Conservation (phyloP, 2,329 filamentous ascomycete genomes). For the Diplodia mutila region DNA sequence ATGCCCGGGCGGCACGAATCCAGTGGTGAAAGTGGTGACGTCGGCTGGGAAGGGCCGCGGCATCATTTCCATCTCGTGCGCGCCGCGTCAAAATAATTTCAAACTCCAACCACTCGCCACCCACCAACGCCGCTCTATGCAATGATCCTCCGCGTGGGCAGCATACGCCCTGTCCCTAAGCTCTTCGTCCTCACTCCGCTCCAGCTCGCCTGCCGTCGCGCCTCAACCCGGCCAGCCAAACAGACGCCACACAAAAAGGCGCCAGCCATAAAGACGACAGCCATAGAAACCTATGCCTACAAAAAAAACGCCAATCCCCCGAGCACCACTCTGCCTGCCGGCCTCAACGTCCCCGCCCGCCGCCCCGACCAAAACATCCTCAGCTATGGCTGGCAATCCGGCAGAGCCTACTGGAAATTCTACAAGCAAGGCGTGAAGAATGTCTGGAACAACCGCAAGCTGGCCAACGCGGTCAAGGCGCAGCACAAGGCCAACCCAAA, state of each 20-base stretch:
- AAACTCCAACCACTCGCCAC: not conserved
- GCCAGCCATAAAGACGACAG: no score
- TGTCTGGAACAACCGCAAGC: conserved; percentile 68
- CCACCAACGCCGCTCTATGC: not conserved
- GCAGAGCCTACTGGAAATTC: conserved; percentile 78
- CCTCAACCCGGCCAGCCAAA: not conserved
- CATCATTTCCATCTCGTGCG: not conserved
- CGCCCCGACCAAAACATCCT: conserved; percentile 51
- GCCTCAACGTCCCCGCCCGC: conserved; percentile 59
- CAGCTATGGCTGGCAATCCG: conserved; percentile 63
- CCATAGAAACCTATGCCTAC: no score
- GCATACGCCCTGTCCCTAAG: not conserved
- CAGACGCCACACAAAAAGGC: no score
- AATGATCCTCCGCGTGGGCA: conserved; percentile 12
- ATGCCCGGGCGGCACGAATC: no score
- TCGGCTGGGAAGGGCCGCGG: not conserved
- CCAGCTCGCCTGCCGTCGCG: not conserved
- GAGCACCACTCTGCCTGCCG: not conserved
- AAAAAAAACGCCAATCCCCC: no score
- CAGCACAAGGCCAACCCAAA: conserved; percentile 40
- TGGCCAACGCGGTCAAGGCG: conserved; percentile 37
- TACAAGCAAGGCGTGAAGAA: conserved; percentile 84
- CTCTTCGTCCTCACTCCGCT: not conserved
- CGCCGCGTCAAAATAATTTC: not conserved
- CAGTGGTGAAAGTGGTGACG: not conserved